Percentiles rank a stretch among this genome's conserved stretches.
phyloP scores from a whole-genome alignment of 768 basidiomycete genomes.

The Cubamyces sp. region DNA sequence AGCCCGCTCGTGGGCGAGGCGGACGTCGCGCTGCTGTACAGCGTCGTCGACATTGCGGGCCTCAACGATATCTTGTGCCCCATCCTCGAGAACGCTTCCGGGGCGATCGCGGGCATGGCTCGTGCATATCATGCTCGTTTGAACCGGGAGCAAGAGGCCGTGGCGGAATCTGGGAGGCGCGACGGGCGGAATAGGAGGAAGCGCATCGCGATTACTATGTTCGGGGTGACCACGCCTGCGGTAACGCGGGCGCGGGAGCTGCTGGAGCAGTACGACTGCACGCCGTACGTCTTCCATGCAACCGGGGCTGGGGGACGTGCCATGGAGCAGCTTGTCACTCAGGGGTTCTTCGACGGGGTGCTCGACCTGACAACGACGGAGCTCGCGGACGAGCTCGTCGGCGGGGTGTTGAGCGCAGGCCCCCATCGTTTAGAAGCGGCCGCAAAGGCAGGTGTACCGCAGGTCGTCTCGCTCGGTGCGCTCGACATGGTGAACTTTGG shows the following conservation, averaged over 20 bases:
- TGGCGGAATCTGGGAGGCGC: background rate
- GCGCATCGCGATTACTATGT: slow-evolving; percentile 30
- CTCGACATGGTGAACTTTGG: slow-evolving; percentile 32
- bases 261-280: slow-evolving; percentile 24
- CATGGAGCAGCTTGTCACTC: slow-evolving; percentile 23
- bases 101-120: slow-evolving; percentile 29
- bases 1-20: slow-evolving; percentile 22
- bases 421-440: slow-evolving; percentile 26
- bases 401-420: slow-evolving; percentile 28
- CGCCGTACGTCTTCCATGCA: slow-evolving; percentile 29
- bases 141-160: background rate
- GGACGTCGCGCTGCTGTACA: slow-evolving; percentile 27
- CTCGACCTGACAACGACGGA: slow-evolving; percentile 30
- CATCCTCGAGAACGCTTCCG: slow-evolving; percentile 27
- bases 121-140: slow-evolving; percentile 17
- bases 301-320: slow-evolving; percentile 27
- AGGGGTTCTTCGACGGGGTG: slow-evolving; percentile 26
- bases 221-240: slow-evolving; percentile 30
- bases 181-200: slow-evolving; percentile 2
- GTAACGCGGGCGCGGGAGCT: slow-evolving; percentile 25
- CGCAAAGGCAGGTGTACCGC: slow-evolving; percentile 20
- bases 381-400: slow-evolving; percentile 29
- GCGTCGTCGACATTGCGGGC: slow-evolving; percentile 30
- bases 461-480: slow-evolving; percentile 29
- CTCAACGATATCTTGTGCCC: slow-evolving; percentile 29